Conservation (phyloP, 2,329 filamentous ascomycete genomes). For the Dothideomycetes sp. region DNA sequence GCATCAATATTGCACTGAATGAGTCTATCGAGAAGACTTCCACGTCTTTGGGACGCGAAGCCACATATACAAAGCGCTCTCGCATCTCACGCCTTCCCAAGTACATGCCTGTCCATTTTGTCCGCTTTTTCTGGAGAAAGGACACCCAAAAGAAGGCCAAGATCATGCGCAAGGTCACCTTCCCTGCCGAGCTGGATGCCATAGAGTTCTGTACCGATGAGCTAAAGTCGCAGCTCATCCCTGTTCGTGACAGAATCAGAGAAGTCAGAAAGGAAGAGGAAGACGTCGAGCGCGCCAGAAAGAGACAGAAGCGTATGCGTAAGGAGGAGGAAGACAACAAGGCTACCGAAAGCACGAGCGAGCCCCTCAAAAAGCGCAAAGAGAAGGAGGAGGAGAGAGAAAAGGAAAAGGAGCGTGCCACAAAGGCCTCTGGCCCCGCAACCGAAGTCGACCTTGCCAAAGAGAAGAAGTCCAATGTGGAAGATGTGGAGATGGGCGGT, state of each 20-base stretch:
- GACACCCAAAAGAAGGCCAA: slow-evolving; percentile 97
- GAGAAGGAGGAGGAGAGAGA: slow-evolving; percentile 61
- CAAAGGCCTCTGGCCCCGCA: slow-evolving; percentile 20
- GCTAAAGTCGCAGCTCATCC: slow-evolving; percentile 69
- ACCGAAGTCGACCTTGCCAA: slow-evolving; percentile 36
- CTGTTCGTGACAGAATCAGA: slow-evolving; percentile 91
- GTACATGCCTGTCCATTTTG: slow-evolving; percentile 93
- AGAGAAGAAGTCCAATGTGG: slow-evolving; percentile 36
- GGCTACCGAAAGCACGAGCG: slow-evolving; percentile 26
- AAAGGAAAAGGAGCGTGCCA: slow-evolving; percentile 42
- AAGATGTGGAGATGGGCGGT: slow-evolving; percentile 63
- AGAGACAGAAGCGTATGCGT: slow-evolving; percentile 69
- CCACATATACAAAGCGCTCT: slow-evolving; percentile 82
- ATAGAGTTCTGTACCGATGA: slow-evolving; percentile 94
- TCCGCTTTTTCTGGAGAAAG: slow-evolving; percentile 95
- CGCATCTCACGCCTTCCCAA: slow-evolving; percentile 83
- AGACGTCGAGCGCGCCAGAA: slow-evolving; percentile 81
- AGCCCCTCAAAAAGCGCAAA: slow-evolving; percentile 82
- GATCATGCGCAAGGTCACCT: slow-evolving; percentile 98
- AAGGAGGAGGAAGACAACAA: slow-evolving; percentile 41
- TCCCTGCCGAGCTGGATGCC: slow-evolving; percentile 83
- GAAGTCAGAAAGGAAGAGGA: slow-evolving; percentile 92
- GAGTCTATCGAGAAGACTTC: slow-evolving; percentile 91
- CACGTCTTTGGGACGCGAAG: slow-evolving; percentile 62
- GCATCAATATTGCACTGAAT: slow-evolving; percentile 67